Percentiles rank a stretch among this genome's conserved stretches.
Evolutionary conservation across 306 rosid species (phyloP).

Genomic region (Trifolium fragiferum): DNA sequence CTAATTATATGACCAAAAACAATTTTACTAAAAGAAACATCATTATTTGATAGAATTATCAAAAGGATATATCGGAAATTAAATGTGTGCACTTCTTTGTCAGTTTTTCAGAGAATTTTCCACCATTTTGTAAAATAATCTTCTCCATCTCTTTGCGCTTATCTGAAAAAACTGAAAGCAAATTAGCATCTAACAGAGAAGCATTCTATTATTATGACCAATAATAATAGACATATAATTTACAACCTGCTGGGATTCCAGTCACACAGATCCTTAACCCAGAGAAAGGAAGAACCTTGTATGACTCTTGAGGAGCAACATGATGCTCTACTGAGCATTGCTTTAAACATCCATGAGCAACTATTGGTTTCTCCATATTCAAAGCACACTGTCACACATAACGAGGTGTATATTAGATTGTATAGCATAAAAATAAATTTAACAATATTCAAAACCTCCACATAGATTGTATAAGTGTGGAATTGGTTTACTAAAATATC

Average conservation of each 20-base stretch:
- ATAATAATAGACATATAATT: constrained; percentile 46
- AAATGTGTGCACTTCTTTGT: constrained; percentile 88
- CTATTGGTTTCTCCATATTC: constrained; percentile 89
- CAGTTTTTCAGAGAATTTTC: constrained; percentile 84
- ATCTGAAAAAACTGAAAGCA: constrained; percentile 59
- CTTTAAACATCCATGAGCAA: constrained; percentile 78
- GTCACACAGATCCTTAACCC: constrained; percentile 88
- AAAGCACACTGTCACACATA: constrained; percentile 84
- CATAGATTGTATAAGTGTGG: constrained; percentile 22
- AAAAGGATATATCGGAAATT: constrained; percentile 92
- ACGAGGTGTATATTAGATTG: constrained; percentile 40
- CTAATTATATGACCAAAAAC: no score
- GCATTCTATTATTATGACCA: constrained; percentile 35
- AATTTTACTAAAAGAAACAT: no score
- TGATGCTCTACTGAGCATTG: constrained; percentile 97
- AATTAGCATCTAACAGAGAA: constrained; percentile 45
- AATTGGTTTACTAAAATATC: constrained; percentile 29
- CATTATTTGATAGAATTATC: no score
- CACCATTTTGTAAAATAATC: constrained; percentile 77
- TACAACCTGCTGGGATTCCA: constrained; percentile 79
- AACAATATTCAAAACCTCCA: constrained; percentile 22
- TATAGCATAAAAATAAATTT: constrained; percentile 23
- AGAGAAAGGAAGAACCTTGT: constrained; percentile 84
- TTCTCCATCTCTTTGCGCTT: constrained; percentile 78
- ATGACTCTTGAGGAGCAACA: constrained; percentile 86